Conservation (phyloP, 2,329 filamentous ascomycete species). For the Ilyonectria destructans region DNA sequence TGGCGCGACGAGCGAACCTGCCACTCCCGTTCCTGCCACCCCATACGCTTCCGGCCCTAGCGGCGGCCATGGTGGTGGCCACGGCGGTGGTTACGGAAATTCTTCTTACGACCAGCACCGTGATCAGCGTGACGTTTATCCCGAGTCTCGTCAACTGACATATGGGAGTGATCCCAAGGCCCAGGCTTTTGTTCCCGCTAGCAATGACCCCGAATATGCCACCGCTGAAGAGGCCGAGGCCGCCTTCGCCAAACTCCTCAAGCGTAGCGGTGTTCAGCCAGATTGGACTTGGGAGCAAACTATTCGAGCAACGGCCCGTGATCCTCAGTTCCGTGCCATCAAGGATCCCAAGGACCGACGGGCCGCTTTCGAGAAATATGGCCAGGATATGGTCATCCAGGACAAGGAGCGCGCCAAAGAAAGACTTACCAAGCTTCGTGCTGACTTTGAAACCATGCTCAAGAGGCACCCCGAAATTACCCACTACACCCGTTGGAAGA, state of each 20-base stretch:
- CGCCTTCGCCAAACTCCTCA: conserved; percentile 92
- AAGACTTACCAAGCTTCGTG: conserved; percentile 89
- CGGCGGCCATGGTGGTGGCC: conserved; percentile 44
- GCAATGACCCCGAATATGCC: conserved; percentile 83
- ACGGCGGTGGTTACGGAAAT: conserved; percentile 53
- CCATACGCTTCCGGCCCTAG: conserved; percentile 60
- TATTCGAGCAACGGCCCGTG: conserved; percentile 88
- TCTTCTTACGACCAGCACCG: conserved; percentile 54
- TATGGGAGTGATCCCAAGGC: conserved; percentile 70
- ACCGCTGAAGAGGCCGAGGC: conserved; percentile 91
- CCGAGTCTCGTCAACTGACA: conserved; percentile 72
- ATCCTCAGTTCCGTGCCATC: conserved; percentile 92
- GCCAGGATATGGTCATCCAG: conserved; percentile 88
- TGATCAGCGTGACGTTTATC: conserved; percentile 58
- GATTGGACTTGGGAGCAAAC: conserved; percentile 96
- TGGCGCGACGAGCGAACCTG: conserved; percentile 68
- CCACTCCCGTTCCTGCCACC: conserved; percentile 59
- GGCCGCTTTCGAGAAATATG: conserved; percentile 95
- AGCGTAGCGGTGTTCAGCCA: conserved; percentile 86
- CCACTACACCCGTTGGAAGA: conserved; percentile 97
- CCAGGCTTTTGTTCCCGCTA: conserved; percentile 75
- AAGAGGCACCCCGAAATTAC: conserved; percentile 97
- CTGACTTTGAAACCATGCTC: conserved; percentile 97
- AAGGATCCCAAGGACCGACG: conserved; percentile 94
- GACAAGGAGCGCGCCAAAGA: conserved; percentile 97